A percentile compares a stretch with the other conserved stretches of the same genome.
phyloP scores from a whole-genome alignment of 805 yeast genomes.

The Yarrowia keelungensis region DNA sequence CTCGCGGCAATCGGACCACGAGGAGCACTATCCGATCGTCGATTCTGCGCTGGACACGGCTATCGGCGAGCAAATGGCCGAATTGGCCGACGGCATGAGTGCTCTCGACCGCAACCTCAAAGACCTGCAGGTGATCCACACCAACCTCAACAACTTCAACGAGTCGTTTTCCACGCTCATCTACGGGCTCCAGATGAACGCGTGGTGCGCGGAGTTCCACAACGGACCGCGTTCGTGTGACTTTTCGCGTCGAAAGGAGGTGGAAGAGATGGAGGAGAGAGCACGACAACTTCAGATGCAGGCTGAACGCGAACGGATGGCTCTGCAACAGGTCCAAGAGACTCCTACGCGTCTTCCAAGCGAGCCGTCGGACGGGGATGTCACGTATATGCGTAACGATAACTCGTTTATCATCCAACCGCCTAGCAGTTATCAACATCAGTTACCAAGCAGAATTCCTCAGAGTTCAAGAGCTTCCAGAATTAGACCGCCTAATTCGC shows the following conservation, averaged over 20 bases:
- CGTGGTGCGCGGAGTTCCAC: constrained; percentile 82
- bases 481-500: constrained; percentile 15
- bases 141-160: constrained; percentile 66
- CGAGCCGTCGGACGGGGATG: constrained; percentile 36
- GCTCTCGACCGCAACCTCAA: constrained; percentile 66
- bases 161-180: constrained; percentile 79
- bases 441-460: constrained; percentile 22
- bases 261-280: constrained; percentile 27
- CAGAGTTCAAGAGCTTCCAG: constrained; percentile 15
- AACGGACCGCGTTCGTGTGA: constrained; percentile 45
- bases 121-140: constrained; percentile 65
- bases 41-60: constrained; percentile 41
- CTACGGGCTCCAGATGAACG: constrained; percentile 82
- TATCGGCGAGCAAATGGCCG: constrained; percentile 43
- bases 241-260: constrained; percentile 22
- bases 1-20: constrained; percentile 43
- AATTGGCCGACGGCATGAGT: constrained; percentile 49
- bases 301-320: constrained; percentile 11
- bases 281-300: not conserved
- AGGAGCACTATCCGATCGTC: constrained; percentile 42
- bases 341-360: constrained; percentile 17
- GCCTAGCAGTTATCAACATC: not conserved
- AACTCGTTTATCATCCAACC: constrained; percentile 33
- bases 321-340: constrained; percentile 23
- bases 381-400: constrained; percentile 31